A percentile compares a stretch with the other conserved stretches of the same genome.
These are phyloP conservation scores for Adiantum capillusveneris DNA, from an alignment of 75 land plant species.

Conservation along the genomic window DNA sequence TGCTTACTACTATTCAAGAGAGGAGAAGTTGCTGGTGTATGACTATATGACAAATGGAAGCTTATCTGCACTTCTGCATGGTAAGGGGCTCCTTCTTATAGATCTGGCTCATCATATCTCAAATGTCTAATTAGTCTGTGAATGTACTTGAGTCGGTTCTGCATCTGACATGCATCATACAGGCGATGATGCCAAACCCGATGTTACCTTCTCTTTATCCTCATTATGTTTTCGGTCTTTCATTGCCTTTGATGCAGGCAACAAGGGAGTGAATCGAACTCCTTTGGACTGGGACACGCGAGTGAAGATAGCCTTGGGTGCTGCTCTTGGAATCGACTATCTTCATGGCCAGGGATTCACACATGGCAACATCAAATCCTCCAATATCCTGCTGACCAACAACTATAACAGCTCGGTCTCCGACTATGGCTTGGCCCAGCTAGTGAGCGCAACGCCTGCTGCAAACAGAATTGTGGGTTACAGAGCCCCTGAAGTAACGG, in stretches of 20 bases:
- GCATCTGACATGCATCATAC: too few species aligned
- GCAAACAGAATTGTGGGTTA: conserved; percentile 65
- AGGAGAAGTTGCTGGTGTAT: conserved; percentile 61
- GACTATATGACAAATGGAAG: conserved; percentile 66
- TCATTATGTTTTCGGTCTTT: too few species aligned
- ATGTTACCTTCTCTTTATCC: too few species aligned
- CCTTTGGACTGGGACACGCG: conserved; percentile 75
- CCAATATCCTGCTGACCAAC: conserved; percentile 65
- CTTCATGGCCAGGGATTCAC: conserved; percentile 47
- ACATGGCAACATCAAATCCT: conserved; percentile 87
- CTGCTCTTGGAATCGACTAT: conserved; percentile 68
- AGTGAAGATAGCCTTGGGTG: conserved; percentile 59
- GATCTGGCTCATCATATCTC: conserved; percentile 19
- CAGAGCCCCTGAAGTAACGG: conserved; percentile 81
- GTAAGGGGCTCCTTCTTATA: conserved; percentile 21
- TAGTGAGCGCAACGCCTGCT: conserved; percentile 30
- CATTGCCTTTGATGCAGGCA: conserved; percentile 31
- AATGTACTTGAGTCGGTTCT: too few species aligned
- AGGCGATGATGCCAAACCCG: too few species aligned
- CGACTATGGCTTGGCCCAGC: conserved; percentile 59
- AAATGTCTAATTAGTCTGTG: conserved; percentile 8
- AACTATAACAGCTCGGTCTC: conserved; percentile 57
- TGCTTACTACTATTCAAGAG: conserved; percentile 48
- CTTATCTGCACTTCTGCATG: conserved; percentile 59
- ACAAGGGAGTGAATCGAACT: conserved; percentile 57